Conservation (phyloP, 225 moss, liverwort and hornwort genomes). For the Straminergon stramineum region DNA sequence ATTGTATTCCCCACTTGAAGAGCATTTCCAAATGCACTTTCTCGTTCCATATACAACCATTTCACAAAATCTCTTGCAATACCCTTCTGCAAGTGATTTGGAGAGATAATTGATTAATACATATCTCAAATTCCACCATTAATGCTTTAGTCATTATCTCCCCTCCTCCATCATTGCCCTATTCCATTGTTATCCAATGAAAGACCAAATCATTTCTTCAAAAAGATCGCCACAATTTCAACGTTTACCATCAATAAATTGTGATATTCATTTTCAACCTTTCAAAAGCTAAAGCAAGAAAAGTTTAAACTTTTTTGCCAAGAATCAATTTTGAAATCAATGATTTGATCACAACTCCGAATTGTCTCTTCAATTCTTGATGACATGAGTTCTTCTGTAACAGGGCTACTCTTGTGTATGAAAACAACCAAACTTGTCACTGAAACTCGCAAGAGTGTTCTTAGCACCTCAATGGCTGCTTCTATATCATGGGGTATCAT, state of each 20-base stretch:
- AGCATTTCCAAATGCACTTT: too few species aligned
- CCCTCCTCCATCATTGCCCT: too few species aligned
- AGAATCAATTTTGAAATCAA: not conserved
- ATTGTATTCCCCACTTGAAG: not conserved
- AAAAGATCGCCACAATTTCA: too few species aligned
- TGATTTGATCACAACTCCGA: not conserved
- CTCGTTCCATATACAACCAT: too few species aligned
- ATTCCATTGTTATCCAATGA: not conserved
- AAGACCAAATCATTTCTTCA: not conserved
- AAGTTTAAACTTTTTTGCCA: slow-evolving; percentile 1
- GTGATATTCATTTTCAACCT: too few species aligned
- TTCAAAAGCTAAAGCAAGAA: slow-evolving; percentile 12
- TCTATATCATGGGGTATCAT: slow-evolving; percentile 28
- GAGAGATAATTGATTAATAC: too few species aligned
- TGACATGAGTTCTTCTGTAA: not conserved
- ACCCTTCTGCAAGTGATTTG: rapidly evolving
- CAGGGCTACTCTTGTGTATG: not conserved
- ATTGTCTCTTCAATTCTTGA: not conserved
- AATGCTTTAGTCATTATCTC: not conserved
- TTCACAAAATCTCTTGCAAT: not conserved
- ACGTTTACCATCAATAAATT: too few species aligned
- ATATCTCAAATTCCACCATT: not conserved
- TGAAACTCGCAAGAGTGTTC: not conserved
- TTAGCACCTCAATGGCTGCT: not conserved
- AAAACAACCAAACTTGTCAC: not conserved